Evolutionary conservation across 148 eudicot species (phyloP).

Genomic region (Rhododendron ferrugineum): DNA sequence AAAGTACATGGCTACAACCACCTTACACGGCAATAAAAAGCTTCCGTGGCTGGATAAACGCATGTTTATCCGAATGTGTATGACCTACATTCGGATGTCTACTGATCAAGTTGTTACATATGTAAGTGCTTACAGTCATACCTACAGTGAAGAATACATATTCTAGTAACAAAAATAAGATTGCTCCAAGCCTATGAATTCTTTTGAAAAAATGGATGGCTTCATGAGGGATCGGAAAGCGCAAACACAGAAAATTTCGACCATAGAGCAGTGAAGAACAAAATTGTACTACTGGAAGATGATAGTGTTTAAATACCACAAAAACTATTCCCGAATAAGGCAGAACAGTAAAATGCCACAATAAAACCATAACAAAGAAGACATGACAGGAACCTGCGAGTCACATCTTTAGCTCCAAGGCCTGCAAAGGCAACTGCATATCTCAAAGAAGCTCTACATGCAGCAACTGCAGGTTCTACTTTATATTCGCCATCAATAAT

Average conservation of each 20-base stretch:
- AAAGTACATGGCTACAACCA: neutral
- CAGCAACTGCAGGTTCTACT: slow-evolving; percentile 89
- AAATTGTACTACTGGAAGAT: neutral
- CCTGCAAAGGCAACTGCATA: slow-evolving; percentile 97
- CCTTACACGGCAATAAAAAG: neutral
- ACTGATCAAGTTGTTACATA: neutral
- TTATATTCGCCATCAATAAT: slow-evolving; percentile 74
- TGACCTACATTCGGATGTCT: neutral
- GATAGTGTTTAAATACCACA: neutral
- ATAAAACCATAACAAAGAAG: neutral
- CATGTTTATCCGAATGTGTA: neutral
- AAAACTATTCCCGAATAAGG: neutral
- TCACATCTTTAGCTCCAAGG: slow-evolving; percentile 91
- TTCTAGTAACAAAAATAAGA: neutral
- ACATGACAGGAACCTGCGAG: slow-evolving; percentile 65
- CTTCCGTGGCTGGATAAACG: neutral
- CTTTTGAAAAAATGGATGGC: neutral
- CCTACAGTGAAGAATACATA: neutral
- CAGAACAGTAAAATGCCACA: neutral
- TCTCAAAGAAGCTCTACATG: slow-evolving; percentile 79
- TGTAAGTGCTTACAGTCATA: neutral
- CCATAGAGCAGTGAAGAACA: neutral
- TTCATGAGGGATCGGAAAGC: neutral
- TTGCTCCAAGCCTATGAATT: neutral
- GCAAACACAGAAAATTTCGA: neutral